Evolutionary conservation across 2,329 filamentous ascomycete species (phyloP), one percentile per base, ranked within the genome.

Genomic region (Paraphaeosphaeria sporulosa): DNA sequence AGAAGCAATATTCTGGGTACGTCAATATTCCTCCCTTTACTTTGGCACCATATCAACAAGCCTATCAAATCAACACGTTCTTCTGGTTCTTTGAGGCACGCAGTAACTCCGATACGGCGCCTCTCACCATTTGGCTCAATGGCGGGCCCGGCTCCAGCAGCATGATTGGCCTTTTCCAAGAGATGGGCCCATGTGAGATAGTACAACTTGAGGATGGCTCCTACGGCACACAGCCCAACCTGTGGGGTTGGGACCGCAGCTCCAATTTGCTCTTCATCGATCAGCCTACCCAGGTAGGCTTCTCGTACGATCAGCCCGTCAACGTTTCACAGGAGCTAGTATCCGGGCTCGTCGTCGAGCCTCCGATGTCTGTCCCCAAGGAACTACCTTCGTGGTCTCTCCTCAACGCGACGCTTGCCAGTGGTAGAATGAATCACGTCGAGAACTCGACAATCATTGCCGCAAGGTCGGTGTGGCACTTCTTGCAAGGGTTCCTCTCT

Each of bases 1-100:
- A 92, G 75, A 84, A 88, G 73, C 90, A 92, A 73, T 90, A 89
- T 71, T 86, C 88, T 4, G 90, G 90, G 69, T 91, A 90, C 84
- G 86, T 92, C 58, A 83, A 79, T 55, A 76, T 91, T 5, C 86
- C 87, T 5, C 87, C 80, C 12, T 79, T 72, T 59, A 81, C 79
- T 1, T 74, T 83, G 53, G 74, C 71, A 30, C 78, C 79, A 0
- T 79, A 80, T 59, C 79, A 82, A 64, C 47, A 57, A 44, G 38
- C 32, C 21, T 57, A 57, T 25, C 55, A 47, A 7, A 57, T 57
- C 57, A 67, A 87, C 68, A 88, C 85, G 52, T 89, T 88, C 74
- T 90, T 89, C 75, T 87, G 86, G 85, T 89, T 88, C 69, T 85
- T 89, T 66, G 86, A 88, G 66, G 80, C 86, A 7, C 79, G 85